Evolutionary conservation across 768 basidiomycete genomes (phyloP).

Genomic region (Omphalotus guepiniiformis): DNA sequence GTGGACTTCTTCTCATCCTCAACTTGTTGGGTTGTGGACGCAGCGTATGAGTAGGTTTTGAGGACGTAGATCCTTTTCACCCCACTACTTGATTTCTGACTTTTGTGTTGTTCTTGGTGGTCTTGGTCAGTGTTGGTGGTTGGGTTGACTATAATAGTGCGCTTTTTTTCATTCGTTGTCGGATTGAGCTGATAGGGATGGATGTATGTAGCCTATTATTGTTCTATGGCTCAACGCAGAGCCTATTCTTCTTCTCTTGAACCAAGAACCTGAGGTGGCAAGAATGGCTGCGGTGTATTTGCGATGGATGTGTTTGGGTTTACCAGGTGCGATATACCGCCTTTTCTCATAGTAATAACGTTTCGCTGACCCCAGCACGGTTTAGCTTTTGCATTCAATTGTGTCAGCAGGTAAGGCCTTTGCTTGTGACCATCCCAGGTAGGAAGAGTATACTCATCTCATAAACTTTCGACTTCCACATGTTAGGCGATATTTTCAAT

Average conservation of each 20-base stretch:
- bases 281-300: slow-evolving; percentile 73
- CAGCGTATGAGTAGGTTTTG: slow-evolving; percentile 73
- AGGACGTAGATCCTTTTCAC: too few relatives aligned
- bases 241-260: slow-evolving; percentile 64
- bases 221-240: slow-evolving; percentile 85
- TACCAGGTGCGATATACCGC: slow-evolving; percentile 49
- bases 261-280: slow-evolving; percentile 84
- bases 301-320: slow-evolving; percentile 67
- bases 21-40: slow-evolving; percentile 85
- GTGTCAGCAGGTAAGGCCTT: slow-evolving; percentile 37
- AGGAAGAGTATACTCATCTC: not conserved
- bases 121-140: slow-evolving; percentile 3
- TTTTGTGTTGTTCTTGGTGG: not conserved
- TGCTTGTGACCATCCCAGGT: slow-evolving; percentile 11
- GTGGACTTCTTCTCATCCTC: slow-evolving; percentile 85
- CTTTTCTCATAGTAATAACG: not conserved
- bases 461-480: not conserved
- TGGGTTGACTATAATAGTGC: not conserved
- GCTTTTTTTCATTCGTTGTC: slow-evolving; percentile 27
- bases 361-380: slow-evolving; percentile 4
- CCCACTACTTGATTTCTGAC: too few relatives aligned
- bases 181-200: too few relatives aligned
- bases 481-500: slow-evolving; percentile 48
- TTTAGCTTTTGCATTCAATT: slow-evolving; percentile 48
- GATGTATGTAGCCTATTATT: slow-evolving; percentile 41